Conservation (phyloP, 1,284 basidiomycete species). For the Peniophora sp. region DNA sequence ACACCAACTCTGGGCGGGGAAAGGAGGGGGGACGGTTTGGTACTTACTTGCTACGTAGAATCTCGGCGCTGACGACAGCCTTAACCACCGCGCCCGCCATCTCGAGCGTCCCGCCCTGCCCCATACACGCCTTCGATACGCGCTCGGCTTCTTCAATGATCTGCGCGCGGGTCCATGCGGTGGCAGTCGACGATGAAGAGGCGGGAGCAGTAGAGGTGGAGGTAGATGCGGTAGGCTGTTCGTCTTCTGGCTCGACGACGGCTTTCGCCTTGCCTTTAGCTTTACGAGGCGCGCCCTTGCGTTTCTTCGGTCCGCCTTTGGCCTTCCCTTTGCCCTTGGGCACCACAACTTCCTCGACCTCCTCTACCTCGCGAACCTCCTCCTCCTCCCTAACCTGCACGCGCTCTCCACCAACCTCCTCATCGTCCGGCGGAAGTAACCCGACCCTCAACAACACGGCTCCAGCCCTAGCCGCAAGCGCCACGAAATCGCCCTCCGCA, state of each 20-base stretch:
- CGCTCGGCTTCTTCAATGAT: no score
- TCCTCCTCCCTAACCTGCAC: slow-evolving; percentile 9
- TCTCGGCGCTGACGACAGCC: slow-evolving; percentile 46
- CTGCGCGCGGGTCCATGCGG: no score
- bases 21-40: background rate
- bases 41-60: slow-evolving; percentile 51
- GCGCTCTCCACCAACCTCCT: slow-evolving; percentile 10
- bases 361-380: slow-evolving; percentile 6
- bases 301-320: slow-evolving; percentile 13
- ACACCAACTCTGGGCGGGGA: no score
- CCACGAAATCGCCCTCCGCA: slow-evolving; percentile 30
- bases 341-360: background rate
- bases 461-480: slow-evolving; percentile 50
- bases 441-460: slow-evolving; percentile 55
- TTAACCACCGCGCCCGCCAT: slow-evolving; percentile 47
- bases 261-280: no score
- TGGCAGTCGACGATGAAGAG: no score
- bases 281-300: no score
- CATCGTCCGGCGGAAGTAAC: slow-evolving; percentile 8
- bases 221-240: no score
- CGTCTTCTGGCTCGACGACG: no score
- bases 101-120: slow-evolving; percentile 46
- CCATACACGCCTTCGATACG: slow-evolving; percentile 13
- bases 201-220: no score
- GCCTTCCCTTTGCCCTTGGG: slow-evolving; percentile 18